Percentiles rank a stretch among this genome's conserved stretches.
Evolutionary conservation across 768 basidiomycete species (phyloP).

Genomic region (Royoungia palumana): DNA sequence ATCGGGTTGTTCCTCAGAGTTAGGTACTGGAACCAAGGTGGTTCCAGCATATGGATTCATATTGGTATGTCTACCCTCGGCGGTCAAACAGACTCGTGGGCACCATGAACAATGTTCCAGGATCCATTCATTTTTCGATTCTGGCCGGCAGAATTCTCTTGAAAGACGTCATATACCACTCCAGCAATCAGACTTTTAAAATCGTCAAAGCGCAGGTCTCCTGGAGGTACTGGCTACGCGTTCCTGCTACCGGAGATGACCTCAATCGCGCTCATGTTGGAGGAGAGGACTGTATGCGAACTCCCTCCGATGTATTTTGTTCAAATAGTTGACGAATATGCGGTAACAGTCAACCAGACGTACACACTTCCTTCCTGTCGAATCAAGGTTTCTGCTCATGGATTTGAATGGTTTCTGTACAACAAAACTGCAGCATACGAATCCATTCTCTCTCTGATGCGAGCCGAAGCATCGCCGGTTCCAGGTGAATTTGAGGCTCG

Average conservation of each 20-base stretch:
- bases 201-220: conserved; percentile 81
- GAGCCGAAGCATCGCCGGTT: conserved; percentile 27
- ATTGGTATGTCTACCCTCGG: conserved; percentile 51
- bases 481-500: conserved; percentile 32
- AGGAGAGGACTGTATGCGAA: conserved; percentile 51
- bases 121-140: conserved; percentile 89
- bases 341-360: conserved; percentile 34
- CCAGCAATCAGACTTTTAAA: conserved; percentile 85
- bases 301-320: conserved; percentile 1
- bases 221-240: conserved; percentile 93
- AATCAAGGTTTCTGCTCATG: conserved; percentile 75
- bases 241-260: conserved; percentile 73
- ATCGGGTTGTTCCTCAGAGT: conserved; percentile 66
- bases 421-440: conserved; percentile 90
- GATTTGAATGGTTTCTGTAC: conserved; percentile 91
- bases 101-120: conserved; percentile 38
- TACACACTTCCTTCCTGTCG: conserved; percentile 61
- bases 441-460: conserved; percentile 76
- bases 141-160: conserved; percentile 84
- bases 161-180: conserved; percentile 86
- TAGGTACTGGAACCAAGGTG: conserved; percentile 73
- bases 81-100: background rate
- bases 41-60: conserved; percentile 79
- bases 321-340: conserved; percentile 5
- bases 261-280: conserved; percentile 44